Evolutionary conservation across 2,329 filamentous ascomycete species (phyloP).

Genomic region (Alternaria solani): DNA sequence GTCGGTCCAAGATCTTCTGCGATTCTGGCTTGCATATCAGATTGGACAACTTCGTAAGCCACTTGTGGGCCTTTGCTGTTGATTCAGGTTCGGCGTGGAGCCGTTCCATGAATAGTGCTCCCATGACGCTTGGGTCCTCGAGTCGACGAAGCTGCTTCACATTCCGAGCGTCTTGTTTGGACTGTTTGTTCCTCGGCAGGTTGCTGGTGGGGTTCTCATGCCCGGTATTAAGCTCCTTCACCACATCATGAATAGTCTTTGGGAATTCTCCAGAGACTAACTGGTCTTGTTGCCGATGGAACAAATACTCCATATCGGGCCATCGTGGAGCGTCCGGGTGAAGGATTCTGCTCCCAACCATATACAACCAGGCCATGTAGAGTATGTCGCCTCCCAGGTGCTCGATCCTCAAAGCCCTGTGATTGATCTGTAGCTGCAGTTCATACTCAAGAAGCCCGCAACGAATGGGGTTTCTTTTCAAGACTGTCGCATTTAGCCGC

Average conservation of each 20-base stretch:
- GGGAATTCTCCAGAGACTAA: background rate
- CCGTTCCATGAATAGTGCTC: background rate
- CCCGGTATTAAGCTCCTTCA: background rate
- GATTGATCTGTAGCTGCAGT: background rate
- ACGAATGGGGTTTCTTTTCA: background rate
- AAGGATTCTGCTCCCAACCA: background rate
- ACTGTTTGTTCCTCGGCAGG: too few relatives aligned
- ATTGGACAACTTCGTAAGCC: background rate
- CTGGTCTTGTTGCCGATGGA: background rate
- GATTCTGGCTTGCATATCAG: constrained; percentile 2
- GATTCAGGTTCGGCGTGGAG: background rate
- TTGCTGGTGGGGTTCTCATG: background rate
- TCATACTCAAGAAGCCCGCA: background rate
- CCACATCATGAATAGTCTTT: background rate
- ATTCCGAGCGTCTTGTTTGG: too few relatives aligned
- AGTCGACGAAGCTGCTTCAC: too few relatives aligned
- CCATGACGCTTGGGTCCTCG: background rate
- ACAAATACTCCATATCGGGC: background rate
- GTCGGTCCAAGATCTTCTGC: background rate
- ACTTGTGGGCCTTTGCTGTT: background rate
- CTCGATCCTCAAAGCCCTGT: background rate
- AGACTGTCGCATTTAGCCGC: background rate
- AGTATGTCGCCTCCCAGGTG: background rate
- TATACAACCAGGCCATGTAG: background rate
- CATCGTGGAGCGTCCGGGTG: background rate